Percentiles rank a stretch among this genome's conserved stretches.
Conservation (phyloP, 2,329 filamentous ascomycete genomes). For the Sclerotinia trifoliorum region DNA sequence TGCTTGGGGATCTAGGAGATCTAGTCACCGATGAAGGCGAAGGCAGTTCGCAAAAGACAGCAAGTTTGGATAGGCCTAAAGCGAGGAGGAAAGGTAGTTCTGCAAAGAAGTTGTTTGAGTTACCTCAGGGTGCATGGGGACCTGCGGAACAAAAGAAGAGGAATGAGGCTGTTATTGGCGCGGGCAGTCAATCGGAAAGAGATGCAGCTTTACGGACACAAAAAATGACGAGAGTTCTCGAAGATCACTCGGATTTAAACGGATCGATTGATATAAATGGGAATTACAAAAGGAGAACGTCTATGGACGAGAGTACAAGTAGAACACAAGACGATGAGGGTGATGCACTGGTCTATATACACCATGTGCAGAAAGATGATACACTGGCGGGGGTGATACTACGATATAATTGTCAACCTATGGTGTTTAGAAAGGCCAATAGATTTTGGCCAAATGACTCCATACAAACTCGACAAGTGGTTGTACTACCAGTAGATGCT, state of each 20-base stretch:
- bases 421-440: slow-evolving; percentile 82
- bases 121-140: slow-evolving; percentile 36
- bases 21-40: slow-evolving; percentile 27
- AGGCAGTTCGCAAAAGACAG: slow-evolving; percentile 17
- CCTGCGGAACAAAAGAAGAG: slow-evolving; percentile 30
- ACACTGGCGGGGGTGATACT: slow-evolving; percentile 90
- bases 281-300: slow-evolving; percentile 37
- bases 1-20: slow-evolving; percentile 33
- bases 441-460: slow-evolving; percentile 93
- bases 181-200: slow-evolving; percentile 53
- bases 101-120: slow-evolving; percentile 26
- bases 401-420: slow-evolving; percentile 82
- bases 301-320: slow-evolving; percentile 33
- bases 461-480: slow-evolving; percentile 76
- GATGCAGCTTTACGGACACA: slow-evolving; percentile 55
- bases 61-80: slow-evolving; percentile 20
- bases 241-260: slow-evolving; percentile 60
- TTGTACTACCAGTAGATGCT: slow-evolving; percentile 85
- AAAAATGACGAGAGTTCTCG: slow-evolving; percentile 58
- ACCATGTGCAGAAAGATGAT: slow-evolving; percentile 78
- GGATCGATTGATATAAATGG: slow-evolving; percentile 51
- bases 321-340: slow-evolving; percentile 55
- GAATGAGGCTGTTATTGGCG: slow-evolving; percentile 45
- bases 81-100: slow-evolving; percentile 24
- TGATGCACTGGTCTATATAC: slow-evolving; percentile 85